These are phyloP conservation scores for Elsinoe necatrix DNA, from an alignment of 2,329 filamentous ascomycete species.

Conservation along the genomic window DNA sequence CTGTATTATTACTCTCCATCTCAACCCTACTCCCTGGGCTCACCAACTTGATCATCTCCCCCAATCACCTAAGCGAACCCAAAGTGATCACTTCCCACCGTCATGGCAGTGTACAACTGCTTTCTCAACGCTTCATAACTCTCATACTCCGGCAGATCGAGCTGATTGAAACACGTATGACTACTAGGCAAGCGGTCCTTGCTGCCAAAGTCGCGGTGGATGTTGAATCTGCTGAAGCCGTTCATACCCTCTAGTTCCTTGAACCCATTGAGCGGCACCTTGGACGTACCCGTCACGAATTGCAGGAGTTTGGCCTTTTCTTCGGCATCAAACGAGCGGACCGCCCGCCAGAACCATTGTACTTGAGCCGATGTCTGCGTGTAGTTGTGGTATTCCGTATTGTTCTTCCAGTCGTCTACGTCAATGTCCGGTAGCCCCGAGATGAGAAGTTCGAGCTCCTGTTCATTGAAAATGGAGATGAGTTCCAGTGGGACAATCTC, in stretches of 20 bases:
- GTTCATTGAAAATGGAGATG: conserved; percentile 96
- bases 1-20: background rate
- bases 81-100: conserved; percentile 94
- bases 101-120: conserved; percentile 90
- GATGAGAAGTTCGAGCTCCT: conserved; percentile 92
- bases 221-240: conserved; percentile 94
- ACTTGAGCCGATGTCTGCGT: conserved; percentile 89
- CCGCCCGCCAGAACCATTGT: conserved; percentile 98
- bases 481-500: conserved; percentile 93
- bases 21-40: background rate
- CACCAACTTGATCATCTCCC: background rate
- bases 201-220: conserved; percentile 93
- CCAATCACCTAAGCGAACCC: conserved; percentile 68
- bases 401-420: conserved; percentile 97
- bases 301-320: conserved; percentile 94
- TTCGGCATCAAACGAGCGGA: conserved; percentile 97
- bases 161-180: conserved; percentile 98
- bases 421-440: conserved; percentile 96
- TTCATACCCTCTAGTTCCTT: conserved; percentile 99
- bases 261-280: conserved; percentile 96
- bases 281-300: conserved; percentile 96
- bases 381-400: conserved; percentile 98
- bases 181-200: conserved; percentile 93
- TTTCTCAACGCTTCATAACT: conserved; percentile 84
- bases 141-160: conserved; percentile 96